phyloP scores from a whole-genome alignment of 2,329 filamentous ascomycete species.

The Coniochaeta sp. region DNA sequence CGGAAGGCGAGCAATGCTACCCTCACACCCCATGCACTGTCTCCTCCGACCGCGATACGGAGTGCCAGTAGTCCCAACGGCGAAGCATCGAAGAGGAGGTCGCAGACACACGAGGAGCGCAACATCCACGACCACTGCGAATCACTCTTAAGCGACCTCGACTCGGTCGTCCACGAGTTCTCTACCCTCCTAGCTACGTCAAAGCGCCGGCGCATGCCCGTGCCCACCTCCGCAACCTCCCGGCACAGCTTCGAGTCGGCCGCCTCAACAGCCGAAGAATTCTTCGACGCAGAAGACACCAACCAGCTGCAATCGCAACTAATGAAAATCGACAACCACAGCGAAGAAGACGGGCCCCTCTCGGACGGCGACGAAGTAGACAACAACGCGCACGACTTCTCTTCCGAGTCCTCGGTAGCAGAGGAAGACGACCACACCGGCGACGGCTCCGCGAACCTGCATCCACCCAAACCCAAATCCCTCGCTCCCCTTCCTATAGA shows the following conservation, averaged over 20 bases:
- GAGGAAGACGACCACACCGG: slow-evolving; percentile 48
- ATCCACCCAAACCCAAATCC: slow-evolving; percentile 68
- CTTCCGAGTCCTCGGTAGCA: slow-evolving; percentile 52
- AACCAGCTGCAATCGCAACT: slow-evolving; percentile 56
- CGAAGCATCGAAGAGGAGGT: slow-evolving; percentile 17
- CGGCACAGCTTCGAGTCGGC: slow-evolving; percentile 22
- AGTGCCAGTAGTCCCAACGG: slow-evolving; percentile 16
- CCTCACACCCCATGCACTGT: slow-evolving; percentile 26
- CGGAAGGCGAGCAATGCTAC: slow-evolving; percentile 63
- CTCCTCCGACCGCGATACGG: slow-evolving; percentile 29
- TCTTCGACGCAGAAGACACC: slow-evolving; percentile 87
- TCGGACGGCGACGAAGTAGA: slow-evolving; percentile 50
- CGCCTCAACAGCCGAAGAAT: slow-evolving; percentile 68
- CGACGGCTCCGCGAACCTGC: slow-evolving; percentile 57
- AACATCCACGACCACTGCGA: slow-evolving; percentile 77
- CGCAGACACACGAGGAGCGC: slow-evolving; percentile 43
- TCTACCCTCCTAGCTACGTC: slow-evolving; percentile 68
- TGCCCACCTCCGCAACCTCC: slow-evolving; percentile 36
- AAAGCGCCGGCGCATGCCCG: slow-evolving; percentile 64
- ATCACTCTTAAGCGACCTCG: slow-evolving; percentile 76
- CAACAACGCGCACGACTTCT: slow-evolving; percentile 44
- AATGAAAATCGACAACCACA: slow-evolving; percentile 64
- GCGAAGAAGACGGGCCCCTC: slow-evolving; percentile 56
- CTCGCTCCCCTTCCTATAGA: slow-evolving; percentile 71
- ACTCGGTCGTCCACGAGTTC: slow-evolving; percentile 78